These are phyloP conservation scores for Fusarium sambucinum DNA, from an alignment of 2,329 filamentous ascomycete species.

Conservation along the genomic window DNA sequence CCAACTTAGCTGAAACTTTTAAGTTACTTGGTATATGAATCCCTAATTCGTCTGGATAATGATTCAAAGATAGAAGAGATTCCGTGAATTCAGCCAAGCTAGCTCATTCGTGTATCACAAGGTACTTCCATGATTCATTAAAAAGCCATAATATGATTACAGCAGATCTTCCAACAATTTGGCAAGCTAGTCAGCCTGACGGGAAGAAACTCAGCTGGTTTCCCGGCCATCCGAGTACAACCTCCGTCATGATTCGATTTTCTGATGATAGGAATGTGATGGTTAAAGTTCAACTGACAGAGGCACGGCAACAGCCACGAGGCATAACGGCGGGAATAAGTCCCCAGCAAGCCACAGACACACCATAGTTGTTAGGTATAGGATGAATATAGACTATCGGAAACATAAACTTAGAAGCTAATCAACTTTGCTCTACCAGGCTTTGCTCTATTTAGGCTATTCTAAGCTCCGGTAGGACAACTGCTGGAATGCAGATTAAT, in stretches of 20 bases:
- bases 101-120: background rate
- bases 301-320: conserved; percentile 18
- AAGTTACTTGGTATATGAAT: background rate
- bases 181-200: background rate
- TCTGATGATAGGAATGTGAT: conserved; percentile 26
- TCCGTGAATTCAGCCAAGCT: no score
- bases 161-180: background rate
- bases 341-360: background rate
- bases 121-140: background rate
- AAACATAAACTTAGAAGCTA: background rate
- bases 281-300: background rate
- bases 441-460: conserved; percentile 27
- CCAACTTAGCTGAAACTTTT: background rate
- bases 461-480: conserved; percentile 3
- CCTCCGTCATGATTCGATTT: background rate
- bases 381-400: background rate
- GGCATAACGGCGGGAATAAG: conserved; percentile 17
- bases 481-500: conserved; percentile 16
- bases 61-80: background rate
- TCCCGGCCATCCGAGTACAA: conserved; percentile 10
- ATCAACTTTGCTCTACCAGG: background rate
- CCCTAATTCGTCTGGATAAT: background rate
- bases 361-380: background rate
- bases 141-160: background rate
- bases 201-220: background rate